Conservation (phyloP, 202 grass and related monocot species). For the Cymbopogon flexuosus region DNA sequence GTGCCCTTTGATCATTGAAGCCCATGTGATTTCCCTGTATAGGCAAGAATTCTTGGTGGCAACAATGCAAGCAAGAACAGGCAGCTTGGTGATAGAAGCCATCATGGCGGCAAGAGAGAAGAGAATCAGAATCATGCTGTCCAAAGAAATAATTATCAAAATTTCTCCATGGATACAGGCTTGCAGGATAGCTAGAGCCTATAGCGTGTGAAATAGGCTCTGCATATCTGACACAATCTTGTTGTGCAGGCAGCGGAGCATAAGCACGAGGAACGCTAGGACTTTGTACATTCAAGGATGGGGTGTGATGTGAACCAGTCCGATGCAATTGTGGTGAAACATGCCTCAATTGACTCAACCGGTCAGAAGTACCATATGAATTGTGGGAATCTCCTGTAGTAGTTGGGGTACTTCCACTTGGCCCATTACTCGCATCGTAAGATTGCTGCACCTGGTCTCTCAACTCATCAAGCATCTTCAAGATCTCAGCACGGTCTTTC, state of each 20-base stretch:
- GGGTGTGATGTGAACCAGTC: slow-evolving; percentile 29
- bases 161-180: slow-evolving; percentile 51
- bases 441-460: slow-evolving; percentile 77
- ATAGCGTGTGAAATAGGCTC: slow-evolving; percentile 40
- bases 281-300: slow-evolving; percentile 32
- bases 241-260: slow-evolving; percentile 43
- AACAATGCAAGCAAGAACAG: slow-evolving; percentile 73
- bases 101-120: slow-evolving; percentile 64
- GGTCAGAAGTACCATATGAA: slow-evolving; percentile 41
- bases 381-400: slow-evolving; percentile 34
- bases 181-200: slow-evolving; percentile 43
- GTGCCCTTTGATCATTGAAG: slow-evolving; percentile 44
- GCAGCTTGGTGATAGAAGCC: slow-evolving; percentile 73
- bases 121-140: slow-evolving; percentile 61
- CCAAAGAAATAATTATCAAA: slow-evolving; percentile 63
- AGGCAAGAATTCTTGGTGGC: slow-evolving; percentile 60
- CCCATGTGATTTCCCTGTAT: slow-evolving; percentile 41
- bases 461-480: slow-evolving; percentile 86
- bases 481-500: slow-evolving; percentile 64
- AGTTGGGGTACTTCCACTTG: slow-evolving; percentile 28
- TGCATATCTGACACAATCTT: slow-evolving; percentile 42
- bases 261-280: slow-evolving; percentile 37
- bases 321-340: slow-evolving; percentile 37
- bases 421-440: slow-evolving; percentile 48
- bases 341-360: slow-evolving; percentile 30